phyloP scores from a whole-genome alignment of 2,329 filamentous ascomycete genomes.

The Diaporthe ilicicola region DNA sequence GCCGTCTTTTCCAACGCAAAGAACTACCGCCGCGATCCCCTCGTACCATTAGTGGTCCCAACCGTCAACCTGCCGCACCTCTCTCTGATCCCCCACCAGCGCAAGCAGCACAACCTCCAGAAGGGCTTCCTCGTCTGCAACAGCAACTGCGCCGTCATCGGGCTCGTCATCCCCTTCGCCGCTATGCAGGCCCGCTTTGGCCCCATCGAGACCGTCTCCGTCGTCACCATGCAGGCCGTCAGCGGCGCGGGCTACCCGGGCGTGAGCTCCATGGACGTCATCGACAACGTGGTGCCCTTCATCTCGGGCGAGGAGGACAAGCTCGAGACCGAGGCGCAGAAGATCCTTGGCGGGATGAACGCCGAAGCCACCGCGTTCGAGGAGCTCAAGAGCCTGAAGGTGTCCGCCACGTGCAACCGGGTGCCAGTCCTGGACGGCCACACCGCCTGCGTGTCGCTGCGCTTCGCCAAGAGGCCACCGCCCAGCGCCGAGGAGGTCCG shows the following conservation, averaged over 20 bases:
- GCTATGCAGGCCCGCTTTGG: constrained; percentile 89
- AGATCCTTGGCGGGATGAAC: constrained; percentile 86
- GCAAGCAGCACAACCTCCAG: constrained; percentile 73
- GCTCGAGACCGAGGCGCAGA: constrained; percentile 91
- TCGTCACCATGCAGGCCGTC: constrained; percentile 95
- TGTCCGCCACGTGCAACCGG: constrained; percentile 90
- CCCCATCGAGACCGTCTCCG: constrained; percentile 75
- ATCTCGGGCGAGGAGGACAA: constrained; percentile 97
- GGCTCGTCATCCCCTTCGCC: constrained; percentile 92
- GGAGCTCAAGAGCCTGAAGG: constrained; percentile 76
- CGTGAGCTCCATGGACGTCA: constrained; percentile 91
- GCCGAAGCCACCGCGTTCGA: constrained; percentile 76
- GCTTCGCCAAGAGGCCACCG: constrained; percentile 78
- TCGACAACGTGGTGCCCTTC: constrained; percentile 95
- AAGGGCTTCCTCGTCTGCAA: constrained; percentile 97
- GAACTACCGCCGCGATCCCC: constrained; percentile 90
- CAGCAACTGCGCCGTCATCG: constrained; percentile 97
- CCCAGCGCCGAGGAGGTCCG: constrained; percentile 81
- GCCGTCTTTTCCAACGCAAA: constrained; percentile 98
- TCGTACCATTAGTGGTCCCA: constrained; percentile 92
- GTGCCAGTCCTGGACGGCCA: constrained; percentile 96
- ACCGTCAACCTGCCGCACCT: constrained; percentile 93
- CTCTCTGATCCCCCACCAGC: constrained; percentile 88
- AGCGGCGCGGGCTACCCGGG: constrained; percentile 92
- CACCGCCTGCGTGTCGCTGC: constrained; percentile 90